A percentile compares a stretch with the other conserved stretches of the same genome.
Evolutionary conservation across 345 rosid species (phyloP).

Genomic region (Erysimum cheiranthoides): DNA sequence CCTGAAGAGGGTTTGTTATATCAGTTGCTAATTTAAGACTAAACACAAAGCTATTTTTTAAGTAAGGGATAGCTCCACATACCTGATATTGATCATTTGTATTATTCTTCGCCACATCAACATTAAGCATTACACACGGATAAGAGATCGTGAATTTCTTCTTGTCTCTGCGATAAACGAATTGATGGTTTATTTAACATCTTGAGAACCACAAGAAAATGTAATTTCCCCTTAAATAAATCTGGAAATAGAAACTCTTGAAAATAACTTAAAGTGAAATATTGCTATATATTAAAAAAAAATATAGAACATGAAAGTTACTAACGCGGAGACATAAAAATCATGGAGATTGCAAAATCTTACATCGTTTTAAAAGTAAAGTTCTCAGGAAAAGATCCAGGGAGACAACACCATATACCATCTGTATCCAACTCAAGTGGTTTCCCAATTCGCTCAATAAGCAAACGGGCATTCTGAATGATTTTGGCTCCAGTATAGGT

Average conservation of each 20-base stretch:
- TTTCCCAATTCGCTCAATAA: slow-evolving; percentile 93
- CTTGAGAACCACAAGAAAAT: slow-evolving; percentile 27
- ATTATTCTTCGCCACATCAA: slow-evolving; percentile 89
- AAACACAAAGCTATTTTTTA: slow-evolving; percentile 20
- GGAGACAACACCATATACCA: slow-evolving; percentile 98
- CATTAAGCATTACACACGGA: slow-evolving; percentile 98
- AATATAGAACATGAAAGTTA: slow-evolving; percentile 12
- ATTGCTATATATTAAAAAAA: background rate
- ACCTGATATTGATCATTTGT: slow-evolving; percentile 99
- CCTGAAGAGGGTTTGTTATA: slow-evolving; percentile 1
- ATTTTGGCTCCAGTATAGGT: slow-evolving; percentile 99
- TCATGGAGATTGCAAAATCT: slow-evolving; percentile 43
- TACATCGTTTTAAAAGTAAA: slow-evolving; percentile 91
- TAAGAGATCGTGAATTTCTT: slow-evolving; percentile 90
- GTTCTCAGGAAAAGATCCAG: slow-evolving; percentile 96
- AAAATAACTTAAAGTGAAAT: background rate
- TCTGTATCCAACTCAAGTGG: slow-evolving; percentile 99
- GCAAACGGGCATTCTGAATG: slow-evolving; percentile 94
- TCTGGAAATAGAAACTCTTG: slow-evolving; percentile 2
- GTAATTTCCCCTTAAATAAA: slow-evolving; percentile 21
- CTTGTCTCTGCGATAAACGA: slow-evolving; percentile 63
- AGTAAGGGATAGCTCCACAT: slow-evolving; percentile 22
- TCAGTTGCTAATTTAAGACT: slow-evolving; percentile 10
- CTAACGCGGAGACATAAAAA: slow-evolving; percentile 3
- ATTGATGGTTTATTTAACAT: slow-evolving; percentile 33